Percentiles rank a stretch among this genome's conserved stretches.
These are phyloP conservation scores for Kockiozyma suomiensis DNA, from an alignment of 805 yeast genomes.

Conservation along the genomic window DNA sequence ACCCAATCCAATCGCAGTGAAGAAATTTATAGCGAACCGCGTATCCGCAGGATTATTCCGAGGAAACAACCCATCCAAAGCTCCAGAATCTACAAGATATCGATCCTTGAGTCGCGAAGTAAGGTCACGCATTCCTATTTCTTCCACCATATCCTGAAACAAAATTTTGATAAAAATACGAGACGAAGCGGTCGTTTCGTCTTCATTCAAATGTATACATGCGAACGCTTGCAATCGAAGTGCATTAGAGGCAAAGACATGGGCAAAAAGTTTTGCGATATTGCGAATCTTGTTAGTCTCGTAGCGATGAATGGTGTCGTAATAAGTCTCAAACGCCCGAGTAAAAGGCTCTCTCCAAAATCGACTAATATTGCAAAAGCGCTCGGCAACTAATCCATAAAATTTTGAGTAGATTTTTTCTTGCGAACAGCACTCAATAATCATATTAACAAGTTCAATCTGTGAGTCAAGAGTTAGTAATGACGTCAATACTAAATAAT, in stretches of 20 bases:
- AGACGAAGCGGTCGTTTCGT: conserved; percentile 71
- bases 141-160: conserved; percentile 77
- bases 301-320: conserved; percentile 60
- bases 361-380: conserved; percentile 54
- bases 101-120: conserved; percentile 56
- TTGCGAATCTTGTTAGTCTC: conserved; percentile 77
- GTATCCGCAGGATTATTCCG: conserved; percentile 41
- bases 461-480: conserved; percentile 4
- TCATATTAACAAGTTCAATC: conserved; percentile 64
- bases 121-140: conserved; percentile 63
- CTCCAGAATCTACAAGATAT: conserved; percentile 48
- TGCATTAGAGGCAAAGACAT: conserved; percentile 68
- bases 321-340: conserved; percentile 57
- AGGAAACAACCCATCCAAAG: conserved; percentile 67
- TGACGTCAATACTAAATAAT: not conserved
- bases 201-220: conserved; percentile 63
- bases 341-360: conserved; percentile 63
- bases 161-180: conserved; percentile 80
- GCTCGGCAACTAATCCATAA: conserved; percentile 76
- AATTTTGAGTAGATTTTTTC: conserved; percentile 84
- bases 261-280: conserved; percentile 85
- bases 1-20: conserved; percentile 92
- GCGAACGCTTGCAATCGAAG: conserved; percentile 65
- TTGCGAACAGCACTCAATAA: conserved; percentile 79
- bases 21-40: conserved; percentile 81